Percentiles rank a stretch among this genome's conserved stretches.
Evolutionary conservation across 805 yeast species (phyloP).

Genomic region (Kluyveromyces nonfermentans): DNA sequence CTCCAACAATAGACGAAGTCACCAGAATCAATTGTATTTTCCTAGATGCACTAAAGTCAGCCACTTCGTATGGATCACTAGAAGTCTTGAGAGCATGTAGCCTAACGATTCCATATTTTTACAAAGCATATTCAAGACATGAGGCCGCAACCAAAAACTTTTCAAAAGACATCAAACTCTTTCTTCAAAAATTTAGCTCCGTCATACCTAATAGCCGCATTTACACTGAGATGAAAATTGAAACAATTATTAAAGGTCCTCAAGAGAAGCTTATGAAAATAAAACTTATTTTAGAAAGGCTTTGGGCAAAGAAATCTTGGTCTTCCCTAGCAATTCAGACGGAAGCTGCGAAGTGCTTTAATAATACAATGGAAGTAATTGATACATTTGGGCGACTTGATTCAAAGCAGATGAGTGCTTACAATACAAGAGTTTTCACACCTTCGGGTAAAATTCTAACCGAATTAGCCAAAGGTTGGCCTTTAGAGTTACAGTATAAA

Average conservation of each 20-base stretch:
- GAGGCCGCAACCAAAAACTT: constrained; percentile 82
- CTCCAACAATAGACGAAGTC: constrained; percentile 93
- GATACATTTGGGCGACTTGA: constrained; percentile 69
- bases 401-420: constrained; percentile 31
- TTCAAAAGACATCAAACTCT: constrained; percentile 34
- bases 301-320: constrained; percentile 44
- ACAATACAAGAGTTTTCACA: constrained; percentile 64
- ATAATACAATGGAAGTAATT: constrained; percentile 53
- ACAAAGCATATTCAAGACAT: constrained; percentile 86
- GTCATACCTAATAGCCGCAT: constrained; percentile 21
- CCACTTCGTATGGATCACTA: constrained; percentile 58
- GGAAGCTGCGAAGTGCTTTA: constrained; percentile 34
- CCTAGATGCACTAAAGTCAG: constrained; percentile 60
- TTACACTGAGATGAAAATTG: constrained; percentile 44
- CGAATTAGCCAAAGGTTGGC: constrained; percentile 83
- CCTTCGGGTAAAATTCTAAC: constrained; percentile 86
- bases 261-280: constrained; percentile 58
- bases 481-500: constrained; percentile 73
- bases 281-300: constrained; percentile 56
- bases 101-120: constrained; percentile 77
- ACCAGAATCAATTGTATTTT: constrained; percentile 82
- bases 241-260: constrained; percentile 56
- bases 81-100: constrained; percentile 79
- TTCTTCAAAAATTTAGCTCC: constrained; percentile 31
- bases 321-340: constrained; percentile 16